Base-by-base conservation (phyloP, 805 yeast genomes). In the Jamesozyma spencerorum region DNA sequence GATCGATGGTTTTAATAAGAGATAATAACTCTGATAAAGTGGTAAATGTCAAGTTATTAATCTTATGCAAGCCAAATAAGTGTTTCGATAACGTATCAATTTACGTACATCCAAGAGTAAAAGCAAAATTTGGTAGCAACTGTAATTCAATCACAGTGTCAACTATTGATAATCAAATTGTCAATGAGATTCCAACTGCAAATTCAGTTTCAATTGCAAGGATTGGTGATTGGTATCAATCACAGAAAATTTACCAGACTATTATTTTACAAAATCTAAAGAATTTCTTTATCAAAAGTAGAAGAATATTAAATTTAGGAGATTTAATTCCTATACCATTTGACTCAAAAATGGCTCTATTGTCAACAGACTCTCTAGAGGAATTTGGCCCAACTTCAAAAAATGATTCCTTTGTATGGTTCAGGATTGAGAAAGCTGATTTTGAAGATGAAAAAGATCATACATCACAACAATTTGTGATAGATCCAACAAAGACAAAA, bases 351-450 rank as follows among this genome's bases (percentile, higher is more conserved):
- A 17, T 48, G 28, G 49, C 53, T 3, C 30, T 39, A 7, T 39
- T 57, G 5, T 18, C 37, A 3, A 31, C 28, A 1, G 41, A 31
- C 8, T 5, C 15, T 13, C 10, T 14, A 5, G 15, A 19, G 3
- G 42, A 35, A 13, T 31, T 22, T 10, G 5, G 18, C 4, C 15
- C 15, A 15, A 12, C 18, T 4, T 14, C 18, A 6, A 18, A 68
- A 18, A 77, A 84, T 1, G 85, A 87, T 55, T 66, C 75, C 0
- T 72, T 88, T 15, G 94, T 87, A 0, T 90, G 96, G 96, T 90
- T 87, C 60, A 75, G 74, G 48, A 73, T 90, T 2, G 80, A 73
- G 3, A 53, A 64, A 4, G 71, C 70, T 3, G 66, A 59, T 2
- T 54, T 62, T 2, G 59, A 52, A 3, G 50, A 51, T 2, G 47